Evolutionary conservation across 192 early-diverging fungal genomes (phyloP), one percentile per base, ranked within the genome.

Genomic region (Linnemannia elongata): DNA sequence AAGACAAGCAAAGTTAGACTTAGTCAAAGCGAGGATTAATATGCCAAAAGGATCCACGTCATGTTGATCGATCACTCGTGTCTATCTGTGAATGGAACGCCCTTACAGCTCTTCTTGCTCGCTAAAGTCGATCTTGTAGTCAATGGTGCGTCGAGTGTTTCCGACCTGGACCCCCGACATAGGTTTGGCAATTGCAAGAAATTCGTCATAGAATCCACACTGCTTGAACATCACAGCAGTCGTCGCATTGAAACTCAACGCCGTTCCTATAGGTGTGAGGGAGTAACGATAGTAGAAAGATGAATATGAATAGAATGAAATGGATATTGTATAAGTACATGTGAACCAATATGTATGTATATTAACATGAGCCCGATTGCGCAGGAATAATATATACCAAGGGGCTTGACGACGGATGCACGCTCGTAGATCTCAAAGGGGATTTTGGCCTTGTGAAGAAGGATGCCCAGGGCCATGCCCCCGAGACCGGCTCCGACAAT

Each of bases 361-460:
- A 44, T 47, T 45, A 33, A 45, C 44, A 52, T 52, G 49, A 22
- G 49, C 49, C 49, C 17, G 22, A 42, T 15, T 27, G n/a, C 27
- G 13, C 5, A 69, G 6, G 27, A 17, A 4, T 36, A 69, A 69
- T 36, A 69, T 33, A 69, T 33, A 69, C 60, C 60, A 3, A 66
- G 60, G 2, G 60, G 60, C 27, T 66, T 66, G 60, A 66, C 60
- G 4, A 30, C 27, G 12, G 60, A 6, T 3, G 60, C 60, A 30
- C 60, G 60, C 60, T 66, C 60, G 12, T 66, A 66, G 13, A 66
- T 66, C 60, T 66, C 60, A 72, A 72, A 72, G 38, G 71, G 71
- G 4, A 72, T 36, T 12, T 36, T 36, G 27, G 41, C 71, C 24
- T 72, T 72, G 24, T 72, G 39, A 10, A 42, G 71, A 20, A 42